A percentile compares a stretch with the other conserved stretches of the same genome.
phyloP scores from a whole-genome alignment of 1,284 basidiomycete genomes.

The Trichosporon sp. region DNA sequence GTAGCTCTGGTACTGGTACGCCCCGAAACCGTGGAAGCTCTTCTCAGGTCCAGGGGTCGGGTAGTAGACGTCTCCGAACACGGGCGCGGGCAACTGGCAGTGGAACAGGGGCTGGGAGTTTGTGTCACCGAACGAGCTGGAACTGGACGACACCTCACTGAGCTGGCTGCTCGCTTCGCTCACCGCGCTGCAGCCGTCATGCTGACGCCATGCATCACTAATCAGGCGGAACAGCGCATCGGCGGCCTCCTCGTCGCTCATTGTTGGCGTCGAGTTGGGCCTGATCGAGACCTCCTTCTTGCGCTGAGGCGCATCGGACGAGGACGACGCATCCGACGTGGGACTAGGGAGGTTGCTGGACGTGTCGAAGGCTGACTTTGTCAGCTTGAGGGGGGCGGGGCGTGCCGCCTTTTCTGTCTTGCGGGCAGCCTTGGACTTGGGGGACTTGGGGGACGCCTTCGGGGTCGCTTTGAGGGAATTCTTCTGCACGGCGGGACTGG shows the following conservation, averaged over 20 bases:
- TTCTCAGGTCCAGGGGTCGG: conserved; percentile 5
- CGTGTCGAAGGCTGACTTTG: not conserved
- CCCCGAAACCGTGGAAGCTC: not conserved
- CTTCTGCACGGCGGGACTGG: not conserved
- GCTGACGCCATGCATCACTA: not conserved
- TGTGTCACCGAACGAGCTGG: not conserved
- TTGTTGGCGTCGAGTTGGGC: not conserved
- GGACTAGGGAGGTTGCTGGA: not conserved
- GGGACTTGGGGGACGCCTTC: not conserved
- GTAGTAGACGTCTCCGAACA: not conserved
- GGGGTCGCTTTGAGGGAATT: conserved; percentile 1
- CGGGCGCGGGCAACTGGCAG: not conserved
- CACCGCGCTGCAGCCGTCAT: not conserved
- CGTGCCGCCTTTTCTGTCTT: not conserved
- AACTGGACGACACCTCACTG: too few relatives aligned
- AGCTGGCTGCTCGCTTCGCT: too few relatives aligned
- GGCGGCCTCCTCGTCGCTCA: conserved; percentile 8
- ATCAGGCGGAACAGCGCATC: not conserved
- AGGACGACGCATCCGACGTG: not conserved
- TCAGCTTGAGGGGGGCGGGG: conserved; percentile 12
- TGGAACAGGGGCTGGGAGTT: not conserved
- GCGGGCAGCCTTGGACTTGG: not conserved
- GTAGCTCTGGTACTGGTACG: not conserved
- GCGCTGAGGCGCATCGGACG: not conserved
- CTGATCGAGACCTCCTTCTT: not conserved